Conservation (phyloP, 163 green algal species). For the Chlamydomonas reinhardtii region DNA sequence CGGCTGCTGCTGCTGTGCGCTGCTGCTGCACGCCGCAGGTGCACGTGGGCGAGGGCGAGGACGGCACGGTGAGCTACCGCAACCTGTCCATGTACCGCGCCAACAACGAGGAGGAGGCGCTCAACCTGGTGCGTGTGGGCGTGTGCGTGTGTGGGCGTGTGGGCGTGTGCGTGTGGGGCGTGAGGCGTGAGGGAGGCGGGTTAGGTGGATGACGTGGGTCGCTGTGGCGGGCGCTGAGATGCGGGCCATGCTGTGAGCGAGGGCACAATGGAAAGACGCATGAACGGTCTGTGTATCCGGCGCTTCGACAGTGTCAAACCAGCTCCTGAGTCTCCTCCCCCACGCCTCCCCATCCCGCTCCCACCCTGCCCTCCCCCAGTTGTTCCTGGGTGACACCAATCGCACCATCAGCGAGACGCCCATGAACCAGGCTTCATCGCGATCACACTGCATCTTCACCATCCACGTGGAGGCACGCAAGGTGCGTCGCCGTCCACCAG, state of each 20-base stretch:
- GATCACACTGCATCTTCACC: conserved; percentile 88
- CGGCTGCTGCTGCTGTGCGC: too few relatives aligned
- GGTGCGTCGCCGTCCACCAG: background rate
- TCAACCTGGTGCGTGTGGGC: conserved; percentile 69
- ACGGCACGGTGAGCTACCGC: conserved; percentile 64
- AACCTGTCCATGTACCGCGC: conserved; percentile 70
- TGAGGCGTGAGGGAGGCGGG: too few relatives aligned
- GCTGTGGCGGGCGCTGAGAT: too few relatives aligned
- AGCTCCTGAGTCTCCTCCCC: too few relatives aligned
- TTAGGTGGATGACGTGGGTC: too few relatives aligned
- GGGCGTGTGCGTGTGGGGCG: too few relatives aligned
- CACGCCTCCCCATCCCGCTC: too few relatives aligned
- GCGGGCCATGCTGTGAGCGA: too few relatives aligned
- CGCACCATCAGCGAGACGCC: conserved; percentile 78
- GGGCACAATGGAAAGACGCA: too few relatives aligned
- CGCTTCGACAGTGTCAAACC: too few relatives aligned
- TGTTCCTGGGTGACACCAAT: conserved; percentile 84
- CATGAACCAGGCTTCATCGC: conserved; percentile 83
- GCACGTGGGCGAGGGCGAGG: conserved; percentile 74
- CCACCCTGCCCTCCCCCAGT: conserved; percentile 45
- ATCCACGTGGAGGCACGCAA: conserved; percentile 77
- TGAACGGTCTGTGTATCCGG: too few relatives aligned
- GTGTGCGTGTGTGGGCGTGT: too few relatives aligned
- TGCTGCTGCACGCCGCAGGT: conserved; percentile 36
- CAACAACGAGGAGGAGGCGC: conserved; percentile 74